These are phyloP conservation scores for Aureobasidium leucospermi DNA, from an alignment of 2,329 filamentous ascomycete genomes.

Conservation along the genomic window DNA sequence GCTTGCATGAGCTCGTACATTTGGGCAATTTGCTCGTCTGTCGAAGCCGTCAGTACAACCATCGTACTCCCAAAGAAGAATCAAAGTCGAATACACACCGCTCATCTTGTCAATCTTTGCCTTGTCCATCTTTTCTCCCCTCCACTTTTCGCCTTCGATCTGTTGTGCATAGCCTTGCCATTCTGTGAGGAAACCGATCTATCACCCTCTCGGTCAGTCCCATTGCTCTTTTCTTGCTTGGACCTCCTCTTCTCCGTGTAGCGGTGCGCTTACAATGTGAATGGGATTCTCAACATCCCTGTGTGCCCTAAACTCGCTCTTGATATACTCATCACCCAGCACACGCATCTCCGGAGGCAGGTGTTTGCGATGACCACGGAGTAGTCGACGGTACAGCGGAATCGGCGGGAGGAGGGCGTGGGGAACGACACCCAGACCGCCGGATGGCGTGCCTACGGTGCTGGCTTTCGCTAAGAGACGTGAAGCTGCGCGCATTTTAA, in stretches of 20 bases:
- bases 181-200: constrained; percentile 94
- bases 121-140: constrained; percentile 74
- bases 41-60: background rate
- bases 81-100: constrained; percentile 49
- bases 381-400: constrained; percentile 77
- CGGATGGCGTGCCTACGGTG: constrained; percentile 25
- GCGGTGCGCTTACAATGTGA: constrained; percentile 61
- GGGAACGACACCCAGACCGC: constrained; percentile 37
- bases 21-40: constrained; percentile 89
- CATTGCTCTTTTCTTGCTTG: background rate
- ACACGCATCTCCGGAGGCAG: constrained; percentile 67
- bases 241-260: background rate
- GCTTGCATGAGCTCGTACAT: constrained; percentile 90
- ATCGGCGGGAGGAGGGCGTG: constrained; percentile 78
- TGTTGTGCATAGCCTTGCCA: constrained; percentile 95
- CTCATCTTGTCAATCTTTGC: constrained; percentile 89
- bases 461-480: constrained; percentile 28
- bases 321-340: constrained; percentile 87
- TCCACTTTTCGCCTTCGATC: constrained; percentile 80
- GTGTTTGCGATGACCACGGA: constrained; percentile 77
- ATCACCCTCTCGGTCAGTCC: background rate
- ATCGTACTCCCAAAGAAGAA: background rate
- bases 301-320: constrained; percentile 84
- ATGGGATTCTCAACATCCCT: constrained; percentile 78
- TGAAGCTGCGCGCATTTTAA: constrained; percentile 20